Conservation (phyloP, 495 filamentous ascomycete genomes). For the Haplographium delicatum region DNA sequence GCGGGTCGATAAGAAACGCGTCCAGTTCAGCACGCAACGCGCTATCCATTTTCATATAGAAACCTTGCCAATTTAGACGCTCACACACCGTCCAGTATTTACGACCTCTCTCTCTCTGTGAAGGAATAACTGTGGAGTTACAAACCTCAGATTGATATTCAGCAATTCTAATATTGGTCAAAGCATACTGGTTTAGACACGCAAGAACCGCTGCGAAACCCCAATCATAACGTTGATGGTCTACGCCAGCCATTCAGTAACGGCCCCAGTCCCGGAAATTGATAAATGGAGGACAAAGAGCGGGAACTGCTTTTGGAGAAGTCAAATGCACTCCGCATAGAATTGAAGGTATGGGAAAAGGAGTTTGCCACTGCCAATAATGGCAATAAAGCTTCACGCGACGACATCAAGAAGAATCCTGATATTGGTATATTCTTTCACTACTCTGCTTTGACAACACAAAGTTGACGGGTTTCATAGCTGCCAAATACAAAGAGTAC, state of each 20-base stretch:
- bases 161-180: too few species aligned
- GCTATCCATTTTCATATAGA: background rate
- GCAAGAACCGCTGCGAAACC: too few species aligned
- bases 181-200: too few species aligned
- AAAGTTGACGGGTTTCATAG: slow-evolving; percentile 36
- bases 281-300: slow-evolving; percentile 39
- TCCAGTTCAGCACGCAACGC: background rate
- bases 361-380: slow-evolving; percentile 62
- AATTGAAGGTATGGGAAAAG: slow-evolving; percentile 85
- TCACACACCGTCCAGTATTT: too few species aligned
- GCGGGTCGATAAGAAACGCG: background rate
- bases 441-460: background rate
- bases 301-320: slow-evolving; percentile 34
- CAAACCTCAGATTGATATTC: too few species aligned
- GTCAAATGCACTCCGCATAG: slow-evolving; percentile 52
- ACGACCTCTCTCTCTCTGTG: too few species aligned
- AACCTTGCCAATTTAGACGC: background rate
- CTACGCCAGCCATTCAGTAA: background rate
- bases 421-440: slow-evolving; percentile 59
- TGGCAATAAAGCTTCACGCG: slow-evolving; percentile 72
- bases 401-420: slow-evolving; percentile 81
- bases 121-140: too few species aligned
- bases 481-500: slow-evolving; percentile 90
- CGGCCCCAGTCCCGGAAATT: background rate
- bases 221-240: background rate